Evolutionary conservation across 768 basidiomycete genomes (phyloP).

Genomic region (Xanthoconium stramineum): DNA sequence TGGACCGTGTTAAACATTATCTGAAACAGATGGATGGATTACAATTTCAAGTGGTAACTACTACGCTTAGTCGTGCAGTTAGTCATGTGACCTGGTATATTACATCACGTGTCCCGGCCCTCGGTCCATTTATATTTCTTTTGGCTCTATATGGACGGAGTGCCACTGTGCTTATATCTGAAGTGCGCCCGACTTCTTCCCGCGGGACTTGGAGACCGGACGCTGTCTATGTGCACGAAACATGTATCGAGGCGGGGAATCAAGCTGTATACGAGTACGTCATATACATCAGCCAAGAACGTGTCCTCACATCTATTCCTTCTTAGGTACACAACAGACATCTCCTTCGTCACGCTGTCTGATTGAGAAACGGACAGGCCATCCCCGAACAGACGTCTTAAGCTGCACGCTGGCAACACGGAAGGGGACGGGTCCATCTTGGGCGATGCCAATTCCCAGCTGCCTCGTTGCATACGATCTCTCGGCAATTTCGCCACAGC

Average conservation of each 20-base stretch:
- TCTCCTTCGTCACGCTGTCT: neutral
- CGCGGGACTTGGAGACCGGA: neutral
- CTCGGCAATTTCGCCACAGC: slow-evolving; percentile 6
- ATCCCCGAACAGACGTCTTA: neutral
- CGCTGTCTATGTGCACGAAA: neutral
- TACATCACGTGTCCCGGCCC: neutral
- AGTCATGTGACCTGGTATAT: neutral
- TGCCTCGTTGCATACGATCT: slow-evolving; percentile 27
- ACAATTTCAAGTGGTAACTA: too few relatives aligned
- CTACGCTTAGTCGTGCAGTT: neutral
- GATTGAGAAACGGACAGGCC: neutral
- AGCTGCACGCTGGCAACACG: neutral
- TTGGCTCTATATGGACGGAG: too few relatives aligned
- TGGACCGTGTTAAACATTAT: neutral
- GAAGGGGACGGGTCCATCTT: neutral
- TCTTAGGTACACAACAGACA: neutral
- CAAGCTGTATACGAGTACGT: neutral
- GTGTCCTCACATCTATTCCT: neutral
- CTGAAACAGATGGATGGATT: too few relatives aligned
- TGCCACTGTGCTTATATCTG: too few relatives aligned
- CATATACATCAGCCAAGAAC: neutral
- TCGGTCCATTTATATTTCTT: too few relatives aligned
- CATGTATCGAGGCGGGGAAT: neutral
- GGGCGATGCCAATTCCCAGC: neutral
- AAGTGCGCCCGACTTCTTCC: too few relatives aligned